Evolutionary conservation across 1,139 yeast genomes (phyloP), one percentile per base, ranked within the genome.

Genomic region (Suhomyces bolitotheri): DNA sequence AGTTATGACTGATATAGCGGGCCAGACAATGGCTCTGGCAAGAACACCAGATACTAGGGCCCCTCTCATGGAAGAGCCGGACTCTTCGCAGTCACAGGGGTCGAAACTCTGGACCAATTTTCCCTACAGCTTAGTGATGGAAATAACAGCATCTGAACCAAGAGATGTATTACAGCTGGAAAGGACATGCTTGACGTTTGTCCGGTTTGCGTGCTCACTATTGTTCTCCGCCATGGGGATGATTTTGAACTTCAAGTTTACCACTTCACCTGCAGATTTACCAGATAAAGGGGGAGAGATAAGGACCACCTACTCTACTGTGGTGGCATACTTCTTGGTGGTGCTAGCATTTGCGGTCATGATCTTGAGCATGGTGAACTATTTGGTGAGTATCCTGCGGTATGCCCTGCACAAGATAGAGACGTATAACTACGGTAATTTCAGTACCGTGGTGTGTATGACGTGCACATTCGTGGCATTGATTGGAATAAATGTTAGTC

Each of bases 131-230:
- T 42, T 71, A 23, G 51, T 71, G 3, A 50, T 77, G 35, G 63
- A 66, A 21, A 68, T 76, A 22, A 58, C 66, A 6, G 62, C 75
- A 4, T 73, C 80, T 2, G 80, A 79, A 40, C 83, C 85, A 0
- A 58, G 85, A 36, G 86, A 80, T 53, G 77, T 78, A 16, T 56
- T 79, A 11, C 82, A 78, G 60, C 73, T 75, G 39, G 86, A 79
- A 49, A 55, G 84, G 29, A 78, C 84, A 0, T 66, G 79, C 20
- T 56, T 80, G 8, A 63, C 78, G 20, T 75, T 78, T 56, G 57
- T 77, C 32, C 63, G 79, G 38, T 75, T 78, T 45, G 57, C 81
- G 1, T 59, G 73, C 1, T 63, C 78, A 1, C 57, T 79, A 10
- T 65, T 73, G 34, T 60, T 80, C 26, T 64, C 79, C 2, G 72